phyloP scores from a whole-genome alignment of 1,284 basidiomycete species.

The Cryptococcus sp. region DNA sequence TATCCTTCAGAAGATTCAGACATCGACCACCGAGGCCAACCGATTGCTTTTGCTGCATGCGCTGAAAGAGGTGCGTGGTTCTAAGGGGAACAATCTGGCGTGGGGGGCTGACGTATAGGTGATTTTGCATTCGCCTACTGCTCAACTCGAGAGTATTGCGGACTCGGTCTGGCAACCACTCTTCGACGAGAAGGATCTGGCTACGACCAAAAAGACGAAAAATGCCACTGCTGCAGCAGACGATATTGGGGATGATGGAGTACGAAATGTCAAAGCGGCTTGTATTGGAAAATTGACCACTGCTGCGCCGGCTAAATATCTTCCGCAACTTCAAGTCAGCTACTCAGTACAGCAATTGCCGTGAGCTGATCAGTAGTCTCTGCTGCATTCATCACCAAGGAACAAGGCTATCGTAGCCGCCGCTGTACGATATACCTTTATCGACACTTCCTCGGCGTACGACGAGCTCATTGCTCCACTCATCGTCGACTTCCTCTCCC shows the following conservation, averaged over 20 bases:
- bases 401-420: constrained; percentile 82
- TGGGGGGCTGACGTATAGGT: constrained; percentile 52
- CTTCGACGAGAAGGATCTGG: constrained; percentile 63
- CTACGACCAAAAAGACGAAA: constrained; percentile 17
- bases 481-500: constrained; percentile 80
- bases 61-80: constrained; percentile 68
- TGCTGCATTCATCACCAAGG: constrained; percentile 52
- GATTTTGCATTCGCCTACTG: constrained; percentile 79
- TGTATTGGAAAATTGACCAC: constrained; percentile 93
- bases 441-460: constrained; percentile 73
- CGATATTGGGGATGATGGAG: constrained; percentile 73
- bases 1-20: constrained; percentile 75
- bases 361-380: constrained; percentile 49
- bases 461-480: constrained; percentile 82
- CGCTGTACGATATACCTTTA: constrained; percentile 91
- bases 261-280: constrained; percentile 89
- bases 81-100: not conserved
- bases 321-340: constrained; percentile 82
- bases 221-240: not conserved
- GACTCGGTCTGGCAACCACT: constrained; percentile 85
- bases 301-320: constrained; percentile 77
- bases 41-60: constrained; percentile 82
- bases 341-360: not conserved
- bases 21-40: constrained; percentile 59
- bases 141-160: constrained; percentile 75